These are phyloP conservation scores for Phycomyces nitens DNA, from an alignment of 192 early-diverging fungal genomes.

Conservation along the genomic window DNA sequence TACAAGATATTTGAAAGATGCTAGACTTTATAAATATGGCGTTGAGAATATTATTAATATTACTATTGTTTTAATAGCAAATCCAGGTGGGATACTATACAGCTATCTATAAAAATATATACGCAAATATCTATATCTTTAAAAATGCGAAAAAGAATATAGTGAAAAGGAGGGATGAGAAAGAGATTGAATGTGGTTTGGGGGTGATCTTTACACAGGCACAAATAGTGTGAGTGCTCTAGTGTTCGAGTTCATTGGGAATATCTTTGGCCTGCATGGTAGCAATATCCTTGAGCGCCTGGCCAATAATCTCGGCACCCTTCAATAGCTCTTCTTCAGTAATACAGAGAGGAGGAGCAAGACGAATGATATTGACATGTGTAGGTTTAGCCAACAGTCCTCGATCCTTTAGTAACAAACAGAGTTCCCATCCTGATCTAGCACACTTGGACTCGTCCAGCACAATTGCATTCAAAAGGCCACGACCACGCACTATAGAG, in stretches of 20 bases:
- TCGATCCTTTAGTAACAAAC: conserved; percentile 86
- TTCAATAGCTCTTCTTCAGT: conserved; percentile 85
- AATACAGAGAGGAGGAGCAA: conserved; percentile 94
- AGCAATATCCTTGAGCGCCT: conserved; percentile 70
- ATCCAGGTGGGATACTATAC: too few species aligned
- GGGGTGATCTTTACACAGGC: too few species aligned
- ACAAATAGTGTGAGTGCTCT: too few species aligned
- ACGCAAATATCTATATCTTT: too few species aligned
- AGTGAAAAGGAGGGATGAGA: not conserved
- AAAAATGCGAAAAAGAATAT: not conserved
- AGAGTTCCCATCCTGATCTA: conserved; percentile 97
- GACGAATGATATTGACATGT: conserved; percentile 95
- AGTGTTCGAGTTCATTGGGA: conserved; percentile 22
- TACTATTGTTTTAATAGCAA: too few species aligned
- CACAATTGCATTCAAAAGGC: conserved; percentile 94
- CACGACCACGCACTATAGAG: conserved; percentile 81
- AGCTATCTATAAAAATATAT: too few species aligned
- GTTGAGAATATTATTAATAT: not conserved
- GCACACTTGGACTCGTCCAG: conserved; percentile 80
- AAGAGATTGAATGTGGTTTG: too few species aligned
- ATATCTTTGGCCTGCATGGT: conserved; percentile 50
- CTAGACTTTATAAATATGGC: conserved; percentile 35
- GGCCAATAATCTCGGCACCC: conserved; percentile 76
- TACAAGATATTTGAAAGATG: conserved; percentile 98
- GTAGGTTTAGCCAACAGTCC: conserved; percentile 97